Evolutionary conservation across 1,284 basidiomycete species (phyloP), one percentile per base, ranked within the genome.

Genomic region (Ceratobasidium papillatum): DNA sequence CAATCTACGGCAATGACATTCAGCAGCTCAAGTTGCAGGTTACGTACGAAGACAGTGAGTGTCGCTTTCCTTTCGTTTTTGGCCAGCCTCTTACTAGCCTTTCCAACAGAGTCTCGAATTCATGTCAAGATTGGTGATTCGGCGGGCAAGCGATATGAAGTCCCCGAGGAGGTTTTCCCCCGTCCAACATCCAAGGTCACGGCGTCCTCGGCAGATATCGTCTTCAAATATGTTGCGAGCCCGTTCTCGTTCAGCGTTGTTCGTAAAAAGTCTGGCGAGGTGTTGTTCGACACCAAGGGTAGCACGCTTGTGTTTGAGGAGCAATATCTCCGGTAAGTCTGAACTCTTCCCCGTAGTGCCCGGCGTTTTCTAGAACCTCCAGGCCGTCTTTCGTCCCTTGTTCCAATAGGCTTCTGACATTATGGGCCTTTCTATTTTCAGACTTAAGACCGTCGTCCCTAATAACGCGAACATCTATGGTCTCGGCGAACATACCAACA

Each of bases 191-290:
- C 77, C 32, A 74, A 72, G 41, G 62, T 76, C 27, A n/a, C 72
- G 22, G 43, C 62, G 1, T 59, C 75, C 4, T 43, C 76, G 5
- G 75, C 80, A 30, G 78, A 82, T 52, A 79, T 84, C 36, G 78
- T 79, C 49, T 94, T 94, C 85, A 89, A 89, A 76, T 91, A 91
- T 81, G 89, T 87, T 2, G 77, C 85, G 0, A 85, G 87, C 0
- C 91, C 91, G 0, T 94, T 94, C 82, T 86, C 87, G 0, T 94
- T 94, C 83, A 88, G 87, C 76, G 87, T 94, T 77, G 85, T 83
- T 65, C 87, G 92, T 36, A 80, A 84, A 1, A 80, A 83, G 8
- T 88, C 87, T 3, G 82, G 82, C 30, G 89, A 91, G 76, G 83
- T 88, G 14, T 84, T 94, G 41, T 94, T 94, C 83, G 89, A 91